Conservation (phyloP, 2,329 filamentous ascomycete species). For the Laburnicola sp. region DNA sequence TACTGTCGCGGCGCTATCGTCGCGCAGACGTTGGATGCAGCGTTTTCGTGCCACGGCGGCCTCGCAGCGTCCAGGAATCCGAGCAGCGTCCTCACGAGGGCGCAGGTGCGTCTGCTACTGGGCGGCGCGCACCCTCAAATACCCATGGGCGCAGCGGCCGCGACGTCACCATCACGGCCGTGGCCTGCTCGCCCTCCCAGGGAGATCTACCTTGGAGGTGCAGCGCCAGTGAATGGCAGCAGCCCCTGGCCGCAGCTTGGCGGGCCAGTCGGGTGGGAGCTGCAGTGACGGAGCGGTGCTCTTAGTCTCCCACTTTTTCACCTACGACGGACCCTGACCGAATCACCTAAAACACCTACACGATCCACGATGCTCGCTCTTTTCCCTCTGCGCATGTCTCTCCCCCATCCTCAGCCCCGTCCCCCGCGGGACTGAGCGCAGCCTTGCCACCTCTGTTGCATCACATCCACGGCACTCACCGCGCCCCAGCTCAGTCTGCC, state of each 20-base stretch:
- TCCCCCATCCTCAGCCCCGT: constrained; percentile 53
- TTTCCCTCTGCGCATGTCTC: constrained; percentile 47
- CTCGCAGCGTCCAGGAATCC: constrained; percentile 21
- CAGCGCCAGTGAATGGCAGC: not conserved
- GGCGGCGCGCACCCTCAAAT: constrained; percentile 19
- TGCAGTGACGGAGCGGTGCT: constrained; percentile 15
- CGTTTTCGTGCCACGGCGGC: constrained; percentile 14
- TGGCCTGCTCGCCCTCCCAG: constrained; percentile 4
- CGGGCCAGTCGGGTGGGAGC: constrained; percentile 16
- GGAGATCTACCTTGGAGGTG: not conserved
- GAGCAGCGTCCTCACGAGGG: constrained; percentile 34
- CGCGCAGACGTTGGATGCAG: not conserved
- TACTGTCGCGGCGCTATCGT: not conserved
- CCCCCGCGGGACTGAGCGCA: constrained; percentile 54
- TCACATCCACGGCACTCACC: not conserved
- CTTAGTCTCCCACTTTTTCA: constrained; percentile 30
- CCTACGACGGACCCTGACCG: constrained; percentile 34
- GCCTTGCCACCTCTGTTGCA: constrained; percentile 16
- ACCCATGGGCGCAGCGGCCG: constrained; percentile 11
- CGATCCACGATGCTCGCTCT: constrained; percentile 45
- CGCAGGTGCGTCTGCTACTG: constrained; percentile 34
- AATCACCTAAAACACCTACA: constrained; percentile 41
- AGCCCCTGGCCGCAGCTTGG: constrained; percentile 5
- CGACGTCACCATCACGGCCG: constrained; percentile 24
- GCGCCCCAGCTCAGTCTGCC: not conserved